Evolutionary conservation across 495 filamentous ascomycete species (phyloP), one percentile per base, ranked within the genome.

Genomic region (Hypoxylon crocopeplum): DNA sequence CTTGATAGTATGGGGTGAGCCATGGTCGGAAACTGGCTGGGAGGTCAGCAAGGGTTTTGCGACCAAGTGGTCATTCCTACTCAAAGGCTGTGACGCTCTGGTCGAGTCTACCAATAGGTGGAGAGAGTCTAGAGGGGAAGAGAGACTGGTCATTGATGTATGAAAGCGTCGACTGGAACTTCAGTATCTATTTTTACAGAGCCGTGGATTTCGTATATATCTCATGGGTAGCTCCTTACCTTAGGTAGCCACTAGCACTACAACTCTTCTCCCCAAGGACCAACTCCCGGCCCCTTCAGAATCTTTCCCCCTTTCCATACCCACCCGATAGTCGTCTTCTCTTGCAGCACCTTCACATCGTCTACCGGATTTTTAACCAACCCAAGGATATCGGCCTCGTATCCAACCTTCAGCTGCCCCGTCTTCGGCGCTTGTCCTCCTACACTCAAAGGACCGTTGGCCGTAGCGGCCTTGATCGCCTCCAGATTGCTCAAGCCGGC

Each of bases 401-500:
- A 82, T 1, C 78, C 78, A 1, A 40, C 74, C 58, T 74, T 76
- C 29, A 82, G 33, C 68, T 80, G 78, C 1, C 79, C 78, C n/a
- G 73, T 74, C 63, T 70, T 70, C 1, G 76, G 77, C 16, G 79
- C 78, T 58, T 78, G 72, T 0, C 62, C 55, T 5, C 75, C 77
- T 15, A 81, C 56, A 1, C 69, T 81, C 34, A 75, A 48, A 36
- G 78, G 77, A 5, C 75, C 75, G 30, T 75, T 82, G 4, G 80
- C 80, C 10, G 81, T 84, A 30, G 77, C 78, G 4, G 79, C 77
- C 52, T 82, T 77, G 51, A 84, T 80, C 10, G 81, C 81, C 36
- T 79, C 67, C n/a, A 84, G 60, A 1, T 73, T 75, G 30, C 70
- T 79, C 74, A 84, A 68, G 0, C 80, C 80, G 8, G 76, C 76